phyloP scores from a whole-genome alignment of 495 filamentous ascomycete species.

The Xylaria sp. region DNA sequence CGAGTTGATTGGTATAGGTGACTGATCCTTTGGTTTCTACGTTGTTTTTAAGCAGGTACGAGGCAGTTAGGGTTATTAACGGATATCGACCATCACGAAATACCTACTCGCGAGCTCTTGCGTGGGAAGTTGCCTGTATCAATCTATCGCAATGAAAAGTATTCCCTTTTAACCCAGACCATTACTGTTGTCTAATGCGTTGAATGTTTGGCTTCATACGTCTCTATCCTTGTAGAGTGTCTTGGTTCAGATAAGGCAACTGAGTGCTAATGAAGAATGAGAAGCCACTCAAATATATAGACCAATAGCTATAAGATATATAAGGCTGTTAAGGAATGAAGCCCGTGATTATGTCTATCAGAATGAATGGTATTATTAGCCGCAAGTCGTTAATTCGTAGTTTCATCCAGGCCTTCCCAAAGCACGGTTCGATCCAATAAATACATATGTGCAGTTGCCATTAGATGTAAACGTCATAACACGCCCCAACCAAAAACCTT shows the following conservation, averaged over 20 bases:
- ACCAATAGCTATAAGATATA: background rate
- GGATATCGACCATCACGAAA: background rate
- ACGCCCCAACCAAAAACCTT: background rate
- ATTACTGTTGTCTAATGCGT: background rate
- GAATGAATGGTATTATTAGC: constrained; percentile 11
- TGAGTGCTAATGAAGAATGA: background rate
- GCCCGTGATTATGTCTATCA: constrained; percentile 5
- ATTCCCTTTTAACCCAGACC: background rate
- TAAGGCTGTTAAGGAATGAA: background rate
- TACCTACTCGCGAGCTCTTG: background rate
- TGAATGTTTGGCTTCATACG: too few species aligned
- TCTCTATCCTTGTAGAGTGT: background rate
- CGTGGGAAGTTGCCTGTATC: background rate
- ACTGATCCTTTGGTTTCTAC: background rate
- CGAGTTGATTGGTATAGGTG: too few species aligned
- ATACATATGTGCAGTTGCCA: constrained; percentile 1
- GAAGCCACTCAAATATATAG: background rate
- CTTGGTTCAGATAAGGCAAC: background rate
- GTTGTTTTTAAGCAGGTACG: background rate
- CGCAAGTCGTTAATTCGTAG: constrained; percentile 10
- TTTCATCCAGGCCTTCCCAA: background rate
- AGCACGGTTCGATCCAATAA: background rate
- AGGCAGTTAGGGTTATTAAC: background rate
- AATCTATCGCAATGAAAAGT: background rate
- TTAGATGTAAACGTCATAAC: constrained; percentile 8